These are phyloP conservation scores for Alternaria solani DNA, from an alignment of 2,329 filamentous ascomycete species.

Conservation along the genomic window DNA sequence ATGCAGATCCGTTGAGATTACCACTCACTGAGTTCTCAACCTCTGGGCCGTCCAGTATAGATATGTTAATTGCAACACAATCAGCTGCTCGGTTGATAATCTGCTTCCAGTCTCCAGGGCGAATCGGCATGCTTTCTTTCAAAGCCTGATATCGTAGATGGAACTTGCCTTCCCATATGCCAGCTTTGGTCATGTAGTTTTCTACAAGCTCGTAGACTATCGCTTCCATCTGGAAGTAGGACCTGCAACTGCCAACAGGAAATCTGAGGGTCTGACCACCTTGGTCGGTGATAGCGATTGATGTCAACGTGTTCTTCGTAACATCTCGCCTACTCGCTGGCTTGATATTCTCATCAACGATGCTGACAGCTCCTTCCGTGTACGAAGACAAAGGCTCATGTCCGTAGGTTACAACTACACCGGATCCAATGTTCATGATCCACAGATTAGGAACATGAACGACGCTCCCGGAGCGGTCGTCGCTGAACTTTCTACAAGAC, in stretches of 20 bases:
- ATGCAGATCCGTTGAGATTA: neutral
- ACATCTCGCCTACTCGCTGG: constrained; percentile 4
- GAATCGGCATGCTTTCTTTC: constrained; percentile 16
- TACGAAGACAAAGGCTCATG: constrained; percentile 30
- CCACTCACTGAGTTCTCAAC: neutral
- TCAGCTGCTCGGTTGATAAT: constrained; percentile 26
- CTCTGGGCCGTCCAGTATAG: constrained; percentile 9
- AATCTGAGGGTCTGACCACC: constrained; percentile 33
- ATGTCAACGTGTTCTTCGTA: constrained; percentile 14
- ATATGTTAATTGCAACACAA: constrained; percentile 34
- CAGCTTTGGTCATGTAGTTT: constrained; percentile 2
- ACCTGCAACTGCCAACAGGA: constrained; percentile 28
- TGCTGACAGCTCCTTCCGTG: constrained; percentile 38
- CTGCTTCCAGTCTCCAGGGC: constrained; percentile 30
- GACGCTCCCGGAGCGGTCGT: constrained; percentile 23
- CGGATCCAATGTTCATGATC: constrained; percentile 40
- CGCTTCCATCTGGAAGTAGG: constrained; percentile 45
- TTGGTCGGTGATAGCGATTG: constrained; percentile 34
- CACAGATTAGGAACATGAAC: constrained; percentile 43
- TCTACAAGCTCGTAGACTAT: constrained; percentile 28
- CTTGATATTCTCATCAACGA: constrained; percentile 32
- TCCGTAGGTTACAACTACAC: constrained; percentile 40
- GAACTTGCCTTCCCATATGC: neutral
- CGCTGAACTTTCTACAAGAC: constrained; percentile 36
- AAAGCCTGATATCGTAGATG: neutral